Percentiles rank a stretch among this genome's conserved stretches.
Evolutionary conservation across 225 moss, liverwort and hornwort species (phyloP).

Genomic region (Physcomitrellopsis africana): DNA sequence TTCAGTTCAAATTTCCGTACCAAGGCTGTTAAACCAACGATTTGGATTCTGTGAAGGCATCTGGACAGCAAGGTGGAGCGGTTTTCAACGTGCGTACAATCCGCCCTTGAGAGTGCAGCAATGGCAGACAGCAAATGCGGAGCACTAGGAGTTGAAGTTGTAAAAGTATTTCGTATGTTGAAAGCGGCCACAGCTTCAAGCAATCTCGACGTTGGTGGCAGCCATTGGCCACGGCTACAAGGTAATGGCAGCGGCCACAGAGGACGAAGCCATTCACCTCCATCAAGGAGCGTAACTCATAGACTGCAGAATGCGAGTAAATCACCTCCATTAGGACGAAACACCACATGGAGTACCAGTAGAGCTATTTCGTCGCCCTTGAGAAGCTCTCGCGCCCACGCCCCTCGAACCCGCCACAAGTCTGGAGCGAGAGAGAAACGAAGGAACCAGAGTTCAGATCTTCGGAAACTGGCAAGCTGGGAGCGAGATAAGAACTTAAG

Average conservation of each 20-base stretch:
- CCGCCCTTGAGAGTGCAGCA: conserved; percentile 81
- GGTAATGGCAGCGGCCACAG: conserved; percentile 14
- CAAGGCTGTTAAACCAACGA: too few relatives aligned
- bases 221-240: conserved; percentile 20
- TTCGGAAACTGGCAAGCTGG: conserved; percentile 8
- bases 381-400: too few relatives aligned
- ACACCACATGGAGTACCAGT: conserved; percentile 24
- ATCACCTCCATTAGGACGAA: conserved; percentile 37
- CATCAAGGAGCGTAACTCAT: conserved; percentile 30
- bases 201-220: conserved; percentile 9
- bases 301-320: conserved; percentile 37
- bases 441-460: conserved; percentile 25
- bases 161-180: conserved; percentile 94
- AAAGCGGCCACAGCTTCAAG: conserved; percentile 46
- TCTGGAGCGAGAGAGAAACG: conserved; percentile 29
- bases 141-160: conserved; percentile 87
- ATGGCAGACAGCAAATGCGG: conserved; percentile 87
- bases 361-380: not conserved
- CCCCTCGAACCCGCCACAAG: conserved; percentile 31
- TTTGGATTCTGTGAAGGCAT: conserved; percentile 47
- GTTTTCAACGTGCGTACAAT: conserved; percentile 69
- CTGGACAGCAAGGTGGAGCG: conserved; percentile 88
- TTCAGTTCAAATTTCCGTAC: not conserved
- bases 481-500: conserved; percentile 21
- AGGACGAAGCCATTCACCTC: conserved; percentile 55